These are phyloP conservation scores for Exsudoporus floridanus DNA, from an alignment of 1,284 basidiomycete genomes.

Conservation along the genomic window DNA sequence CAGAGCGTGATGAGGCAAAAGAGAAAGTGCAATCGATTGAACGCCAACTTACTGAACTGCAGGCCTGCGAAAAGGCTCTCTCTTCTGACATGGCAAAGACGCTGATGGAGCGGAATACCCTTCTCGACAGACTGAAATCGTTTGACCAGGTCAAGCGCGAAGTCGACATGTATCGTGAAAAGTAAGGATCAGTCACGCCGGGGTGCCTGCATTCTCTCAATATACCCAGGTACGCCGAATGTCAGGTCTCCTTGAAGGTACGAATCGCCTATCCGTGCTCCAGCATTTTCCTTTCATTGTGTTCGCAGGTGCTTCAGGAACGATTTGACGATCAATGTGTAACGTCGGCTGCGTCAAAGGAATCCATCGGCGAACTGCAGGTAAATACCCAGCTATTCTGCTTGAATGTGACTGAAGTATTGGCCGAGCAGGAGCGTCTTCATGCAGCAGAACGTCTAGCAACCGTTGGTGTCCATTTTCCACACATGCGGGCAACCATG, in stretches of 20 bases:
- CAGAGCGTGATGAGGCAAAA: slow-evolving; percentile 28
- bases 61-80: slow-evolving; percentile 16
- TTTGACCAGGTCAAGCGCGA: slow-evolving; percentile 25
- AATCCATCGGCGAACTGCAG: slow-evolving; percentile 54
- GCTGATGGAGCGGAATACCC: slow-evolving; percentile 20
- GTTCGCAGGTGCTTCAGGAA: slow-evolving; percentile 51
- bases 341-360: slow-evolving; percentile 51
- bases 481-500: neutral
- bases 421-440: slow-evolving; percentile 21
- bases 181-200: slow-evolving; percentile 15
- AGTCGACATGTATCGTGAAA: slow-evolving; percentile 23
- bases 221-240: slow-evolving; percentile 22
- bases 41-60: slow-evolving; percentile 18
- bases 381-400: slow-evolving; percentile 30
- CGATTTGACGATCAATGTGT: slow-evolving; percentile 58
- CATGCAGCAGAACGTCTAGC: slow-evolving; percentile 16
- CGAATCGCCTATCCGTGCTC: neutral
- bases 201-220: neutral
- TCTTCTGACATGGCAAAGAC: slow-evolving; percentile 20
- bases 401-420: neutral
- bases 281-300: neutral
- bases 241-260: slow-evolving; percentile 37
- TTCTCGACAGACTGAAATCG: slow-evolving; percentile 24
- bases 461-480: slow-evolving; percentile 12
- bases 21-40: slow-evolving; percentile 17